Base-by-base conservation (phyloP, 768 basidiomycete genomes). In the Boletus sp. region DNA sequence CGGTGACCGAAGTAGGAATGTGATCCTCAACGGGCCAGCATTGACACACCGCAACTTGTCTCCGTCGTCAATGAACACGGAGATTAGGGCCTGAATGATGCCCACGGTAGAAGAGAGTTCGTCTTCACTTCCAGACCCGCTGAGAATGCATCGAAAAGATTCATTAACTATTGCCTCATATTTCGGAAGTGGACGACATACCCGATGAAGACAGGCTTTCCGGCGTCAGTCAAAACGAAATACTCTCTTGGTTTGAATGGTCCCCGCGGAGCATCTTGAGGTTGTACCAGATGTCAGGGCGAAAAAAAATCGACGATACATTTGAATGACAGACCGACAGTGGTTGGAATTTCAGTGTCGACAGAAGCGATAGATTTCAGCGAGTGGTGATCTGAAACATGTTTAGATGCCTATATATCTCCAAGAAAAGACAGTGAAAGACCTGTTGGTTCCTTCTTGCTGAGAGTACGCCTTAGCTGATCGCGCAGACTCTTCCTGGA, bases 171-270 rank as follows among this genome's bases (percentile, higher is more conserved):
- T 15, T 40, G 41, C 33, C 36, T 40, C 35, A 24, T 5, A 42
- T 37, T 39, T 55, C 40, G 29, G 35, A 51, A 20, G 17, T 33
- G 18, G 10, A 39, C 5, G 47, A 63, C 77, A 57, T 71, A 90
- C 94, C 91, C 92, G 42, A 85, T 80, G 67, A 91, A 99, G 11
- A 99, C 94, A n/a, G 95, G 95, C 72, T 99, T 98, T 30, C 97
- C 97, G 32, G 97, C 97, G 59, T 95, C 86, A 0, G 95, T 98
- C 18, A 98, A 80, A 15, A 98, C 83, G 67, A 91, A 97, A 71
- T 98, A 99, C 67, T 92, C 84, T 51, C 94, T 80, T 24, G 82
- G 83, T 50, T 78, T 75, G 65, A 72, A 73, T 14, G 58, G 59
- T n/a, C 69, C 61, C 2, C 51, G 59, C 35, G 48, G 46, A 51